phyloP scores from a whole-genome alignment of 1,284 basidiomycete genomes.

The Vanrija humicola region DNA sequence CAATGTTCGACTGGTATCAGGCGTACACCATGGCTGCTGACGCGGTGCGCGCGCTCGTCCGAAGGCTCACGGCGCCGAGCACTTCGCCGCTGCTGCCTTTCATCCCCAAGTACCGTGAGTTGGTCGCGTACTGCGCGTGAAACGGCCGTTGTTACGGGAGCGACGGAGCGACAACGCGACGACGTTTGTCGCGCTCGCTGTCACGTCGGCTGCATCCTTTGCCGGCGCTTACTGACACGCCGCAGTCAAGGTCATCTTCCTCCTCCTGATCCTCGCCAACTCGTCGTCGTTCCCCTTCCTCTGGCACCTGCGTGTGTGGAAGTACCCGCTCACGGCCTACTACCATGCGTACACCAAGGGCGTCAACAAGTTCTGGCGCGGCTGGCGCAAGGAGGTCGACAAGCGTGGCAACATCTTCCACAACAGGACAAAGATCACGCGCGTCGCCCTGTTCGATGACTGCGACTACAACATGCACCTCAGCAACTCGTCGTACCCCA shows the following conservation, averaged over 20 bases:
- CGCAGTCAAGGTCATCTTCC: conserved; percentile 42
- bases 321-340: conserved; percentile 29
- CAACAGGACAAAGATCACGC: conserved; percentile 21
- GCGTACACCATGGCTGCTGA: conserved; percentile 1
- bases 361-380: conserved; percentile 24
- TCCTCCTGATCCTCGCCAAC: conserved; percentile 41
- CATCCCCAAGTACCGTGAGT: conserved; percentile 41
- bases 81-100: conserved; percentile 38
- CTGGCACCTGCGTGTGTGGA: conserved; percentile 46
- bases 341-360: conserved; percentile 26
- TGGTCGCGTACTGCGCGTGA: too few relatives aligned
- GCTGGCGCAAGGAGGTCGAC: conserved; percentile 26
- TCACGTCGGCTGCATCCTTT: too few relatives aligned
- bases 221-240: background rate
- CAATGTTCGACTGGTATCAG: background rate
- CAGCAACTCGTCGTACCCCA: conserved; percentile 46
- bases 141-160: too few relatives aligned
- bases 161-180: too few relatives aligned
- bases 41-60: conserved; percentile 2
- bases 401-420: conserved; percentile 26
- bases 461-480: conserved; percentile 50
- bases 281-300: conserved; percentile 44
- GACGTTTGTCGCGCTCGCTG: background rate
- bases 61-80: conserved; percentile 9
- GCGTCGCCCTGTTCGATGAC: conserved; percentile 42